Evolutionary conservation across 192 early-diverging fungal species (phyloP).

Genomic region (Gorgonomyces haynaldii): DNA sequence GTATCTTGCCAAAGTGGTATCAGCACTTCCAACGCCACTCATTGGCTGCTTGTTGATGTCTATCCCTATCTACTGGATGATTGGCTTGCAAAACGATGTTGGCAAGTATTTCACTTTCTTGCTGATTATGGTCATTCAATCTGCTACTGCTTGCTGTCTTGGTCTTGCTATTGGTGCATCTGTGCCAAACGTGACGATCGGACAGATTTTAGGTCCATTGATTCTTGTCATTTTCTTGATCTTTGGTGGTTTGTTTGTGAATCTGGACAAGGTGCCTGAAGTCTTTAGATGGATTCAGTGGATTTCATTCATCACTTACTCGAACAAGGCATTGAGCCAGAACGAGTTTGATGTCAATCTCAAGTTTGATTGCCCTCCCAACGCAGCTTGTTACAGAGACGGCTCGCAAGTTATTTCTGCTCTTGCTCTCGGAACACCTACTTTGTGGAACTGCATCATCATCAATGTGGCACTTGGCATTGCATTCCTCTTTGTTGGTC

Average conservation of each 20-base stretch:
- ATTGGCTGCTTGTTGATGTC: slow-evolving; percentile 13
- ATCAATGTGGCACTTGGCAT: slow-evolving; percentile 14
- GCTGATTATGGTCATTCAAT: slow-evolving; percentile 15
- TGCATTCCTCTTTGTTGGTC: slow-evolving; percentile 10
- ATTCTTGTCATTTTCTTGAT: slow-evolving; percentile 31
- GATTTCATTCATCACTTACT: slow-evolving; percentile 31
- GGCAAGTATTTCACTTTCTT: slow-evolving; percentile 18
- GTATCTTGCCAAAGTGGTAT: slow-evolving; percentile 51
- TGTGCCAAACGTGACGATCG: slow-evolving; percentile 28
- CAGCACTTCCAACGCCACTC: slow-evolving; percentile 25
- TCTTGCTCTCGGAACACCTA: slow-evolving; percentile 4
- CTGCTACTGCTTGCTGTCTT: slow-evolving; percentile 15
- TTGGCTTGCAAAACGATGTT: slow-evolving; percentile 9
- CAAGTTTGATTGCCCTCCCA: slow-evolving; percentile 13
- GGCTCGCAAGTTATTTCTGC: slow-evolving; percentile 9
- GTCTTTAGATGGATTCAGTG: slow-evolving; percentile 28
- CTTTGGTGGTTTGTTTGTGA: slow-evolving; percentile 33
- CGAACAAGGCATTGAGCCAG: slow-evolving; percentile 30
- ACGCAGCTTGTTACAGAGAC: slow-evolving; percentile 9
- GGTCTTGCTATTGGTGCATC: slow-evolving; percentile 27
- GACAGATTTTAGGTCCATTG: slow-evolving; percentile 33
- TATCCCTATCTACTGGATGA: slow-evolving; percentile 22
- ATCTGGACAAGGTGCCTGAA: slow-evolving; percentile 21
- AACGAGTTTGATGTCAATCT: slow-evolving; percentile 33
- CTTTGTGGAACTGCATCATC: slow-evolving; percentile 13